Base-by-base conservation (phyloP, 1,284 basidiomycete genomes). In the Moesziomyces antarcticus region DNA sequence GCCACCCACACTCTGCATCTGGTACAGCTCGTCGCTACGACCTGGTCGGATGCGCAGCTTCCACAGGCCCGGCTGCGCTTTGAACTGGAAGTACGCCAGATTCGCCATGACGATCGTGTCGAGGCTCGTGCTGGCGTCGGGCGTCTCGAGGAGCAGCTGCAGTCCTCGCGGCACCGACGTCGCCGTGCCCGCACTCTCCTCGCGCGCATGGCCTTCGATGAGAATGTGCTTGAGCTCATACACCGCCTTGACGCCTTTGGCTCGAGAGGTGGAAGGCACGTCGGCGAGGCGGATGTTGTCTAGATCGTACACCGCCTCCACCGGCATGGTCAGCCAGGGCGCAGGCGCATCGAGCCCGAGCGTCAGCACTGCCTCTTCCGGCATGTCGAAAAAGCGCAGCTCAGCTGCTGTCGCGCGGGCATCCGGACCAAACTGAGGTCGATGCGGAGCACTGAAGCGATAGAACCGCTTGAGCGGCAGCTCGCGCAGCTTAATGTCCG, bases 41-140 rank as follows among this genome's bases (percentile, higher is more conserved):
- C 94, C 94, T 13, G 89, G 88, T 4, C 95, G 88, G 57, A 98
- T 94, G 56, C 90, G 89, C 1, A 98, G 87, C 50, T 88, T 86
- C 86, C 92, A 97, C 0, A 92, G 89, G 3, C 96, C 96, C 0
- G 96, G 96, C 50, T 89, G 91, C 3, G 93, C 92, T 81, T 93
- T 94, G 87, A 99, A 94, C 84, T 99, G 97, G 69, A 97, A 87
- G 85, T 99, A 99, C 3, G 96, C 97, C 10, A 98, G 86, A 82
- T 98, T 99, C 6, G 93, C 94, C 77, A 97, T 93, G 47, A 98
- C 91, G 68, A 85, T 85, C 37, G 85, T 86, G 37, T 83, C 81
- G 40, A 81, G 59, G n/a, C 54, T 60, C 27, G 58, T 49, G 18
- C 42, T 42, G 8, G 54, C 65, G 49, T 83, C 77, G 8, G 74